Conservation (phyloP, 495 filamentous ascomycete genomes). For the Melanomma pulvis-pyrius region DNA sequence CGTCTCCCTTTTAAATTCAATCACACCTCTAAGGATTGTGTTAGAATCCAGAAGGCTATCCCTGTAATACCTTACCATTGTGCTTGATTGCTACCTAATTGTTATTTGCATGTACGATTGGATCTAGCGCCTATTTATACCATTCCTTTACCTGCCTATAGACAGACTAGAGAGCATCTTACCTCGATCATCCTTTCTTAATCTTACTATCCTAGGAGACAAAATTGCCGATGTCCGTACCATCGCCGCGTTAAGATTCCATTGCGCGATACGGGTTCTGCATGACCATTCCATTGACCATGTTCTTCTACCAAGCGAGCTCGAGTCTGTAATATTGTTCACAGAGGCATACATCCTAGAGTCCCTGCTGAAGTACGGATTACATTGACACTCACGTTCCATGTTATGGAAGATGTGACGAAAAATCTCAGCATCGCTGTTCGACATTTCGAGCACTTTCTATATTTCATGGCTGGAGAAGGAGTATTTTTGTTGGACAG, state of each 20-base stretch:
- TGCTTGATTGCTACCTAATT: too few relatives aligned
- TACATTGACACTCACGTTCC: conserved; percentile 47
- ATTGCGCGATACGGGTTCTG: conserved; percentile 48
- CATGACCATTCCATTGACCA: conserved; percentile 47
- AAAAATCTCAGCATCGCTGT: conserved; percentile 44
- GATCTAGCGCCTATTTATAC: too few relatives aligned
- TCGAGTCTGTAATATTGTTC: conserved; percentile 38
- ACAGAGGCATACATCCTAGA: conserved; percentile 48
- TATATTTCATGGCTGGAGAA: conserved; percentile 47
- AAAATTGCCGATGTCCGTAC: conserved; percentile 40
- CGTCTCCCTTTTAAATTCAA: conserved; percentile 38
- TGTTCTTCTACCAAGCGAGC: conserved; percentile 49
- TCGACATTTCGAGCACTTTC: conserved; percentile 49
- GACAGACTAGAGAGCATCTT: too few relatives aligned
- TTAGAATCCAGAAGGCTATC: too few relatives aligned
- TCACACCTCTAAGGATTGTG: conserved; percentile 44
- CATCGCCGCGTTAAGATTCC: conserved; percentile 45
- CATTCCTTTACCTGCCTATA: too few relatives aligned
- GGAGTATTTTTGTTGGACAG: conserved; percentile 43
- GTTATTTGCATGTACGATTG: too few relatives aligned
- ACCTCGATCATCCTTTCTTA: conserved; percentile 44
- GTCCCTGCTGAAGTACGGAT: conserved; percentile 40
- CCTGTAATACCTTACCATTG: too few relatives aligned
- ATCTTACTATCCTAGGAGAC: conserved; percentile 49
- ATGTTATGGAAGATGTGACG: conserved; percentile 40